phyloP scores from a whole-genome alignment of 345 rosid genomes.

The Iberis pinnata region DNA sequence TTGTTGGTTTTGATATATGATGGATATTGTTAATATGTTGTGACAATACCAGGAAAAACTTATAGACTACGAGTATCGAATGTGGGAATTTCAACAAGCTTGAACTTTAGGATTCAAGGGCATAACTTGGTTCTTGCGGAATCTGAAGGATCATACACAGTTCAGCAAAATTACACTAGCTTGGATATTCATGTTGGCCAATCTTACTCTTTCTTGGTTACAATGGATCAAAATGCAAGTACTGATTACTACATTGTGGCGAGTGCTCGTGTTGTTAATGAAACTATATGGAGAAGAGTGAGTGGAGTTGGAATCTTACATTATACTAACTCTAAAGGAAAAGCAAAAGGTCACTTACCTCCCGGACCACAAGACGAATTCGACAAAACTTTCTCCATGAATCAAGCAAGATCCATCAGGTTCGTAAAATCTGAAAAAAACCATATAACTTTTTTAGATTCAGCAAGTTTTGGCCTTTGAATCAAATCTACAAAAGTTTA shows the following conservation, averaged over 20 bases:
- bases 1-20: background rate
- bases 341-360: slow-evolving; percentile 82
- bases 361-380: slow-evolving; percentile 71
- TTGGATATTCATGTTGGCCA: slow-evolving; percentile 98
- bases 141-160: slow-evolving; percentile 90
- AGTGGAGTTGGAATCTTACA: slow-evolving; percentile 91
- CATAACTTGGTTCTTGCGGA: slow-evolving; percentile 90
- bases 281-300: slow-evolving; percentile 81
- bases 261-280: slow-evolving; percentile 86
- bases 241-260: slow-evolving; percentile 96
- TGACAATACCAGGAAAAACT: slow-evolving; percentile 59
- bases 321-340: slow-evolving; percentile 90
- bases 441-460: background rate
- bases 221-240: slow-evolving; percentile 97
- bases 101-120: slow-evolving; percentile 92
- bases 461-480: background rate
- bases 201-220: slow-evolving; percentile 78
- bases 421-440: slow-evolving; percentile 21
- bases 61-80: slow-evolving; percentile 87
- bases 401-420: slow-evolving; percentile 99
- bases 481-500: too few species aligned
- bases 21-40: background rate
- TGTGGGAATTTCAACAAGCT: slow-evolving; percentile 84
- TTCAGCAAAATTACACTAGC: slow-evolving; percentile 94
- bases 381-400: slow-evolving; percentile 96